Percentiles rank a stretch among this genome's conserved stretches.
Conservation (phyloP, 2,329 filamentous ascomycete genomes). For the Tolypocladium nubicola region DNA sequence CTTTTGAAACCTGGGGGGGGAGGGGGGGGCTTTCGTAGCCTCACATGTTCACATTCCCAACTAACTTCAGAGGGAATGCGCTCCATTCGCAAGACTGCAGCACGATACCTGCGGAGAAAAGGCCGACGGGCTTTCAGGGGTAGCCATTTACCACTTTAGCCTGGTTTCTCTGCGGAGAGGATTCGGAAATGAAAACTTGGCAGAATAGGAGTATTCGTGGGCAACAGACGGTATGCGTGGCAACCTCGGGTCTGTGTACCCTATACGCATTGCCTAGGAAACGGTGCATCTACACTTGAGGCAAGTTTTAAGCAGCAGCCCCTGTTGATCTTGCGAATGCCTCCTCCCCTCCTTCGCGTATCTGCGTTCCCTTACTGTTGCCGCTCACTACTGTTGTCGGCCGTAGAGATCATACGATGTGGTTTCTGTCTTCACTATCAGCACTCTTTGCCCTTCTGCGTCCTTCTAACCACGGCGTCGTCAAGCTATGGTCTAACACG, state of each 20-base stretch:
- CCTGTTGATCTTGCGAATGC: neutral
- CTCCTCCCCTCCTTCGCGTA: neutral
- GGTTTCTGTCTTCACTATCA: neutral
- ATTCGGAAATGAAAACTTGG: no score
- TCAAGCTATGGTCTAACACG: neutral
- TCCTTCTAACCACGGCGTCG: neutral
- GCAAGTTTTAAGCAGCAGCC: neutral
- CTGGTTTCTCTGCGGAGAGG: no score
- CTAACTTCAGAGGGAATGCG: neutral
- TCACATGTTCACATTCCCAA: neutral
- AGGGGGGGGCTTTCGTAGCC: no score
- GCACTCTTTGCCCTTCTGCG: neutral
- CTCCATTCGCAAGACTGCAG: neutral
- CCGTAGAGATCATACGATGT: neutral
- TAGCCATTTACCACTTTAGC: no score
- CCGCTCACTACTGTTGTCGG: neutral
- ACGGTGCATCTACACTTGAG: neutral
- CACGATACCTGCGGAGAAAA: neutral
- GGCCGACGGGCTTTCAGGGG: accelerated
- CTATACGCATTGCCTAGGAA: neutral
- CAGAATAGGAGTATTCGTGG: no score
- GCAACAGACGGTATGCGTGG: neutral
- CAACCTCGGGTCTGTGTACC: neutral
- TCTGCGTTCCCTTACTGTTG: neutral
- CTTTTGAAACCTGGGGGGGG: neutral